Evolutionary conservation across 495 filamentous ascomycete genomes (phyloP).

Genomic region (Lindgomyces ingoldianus): DNA sequence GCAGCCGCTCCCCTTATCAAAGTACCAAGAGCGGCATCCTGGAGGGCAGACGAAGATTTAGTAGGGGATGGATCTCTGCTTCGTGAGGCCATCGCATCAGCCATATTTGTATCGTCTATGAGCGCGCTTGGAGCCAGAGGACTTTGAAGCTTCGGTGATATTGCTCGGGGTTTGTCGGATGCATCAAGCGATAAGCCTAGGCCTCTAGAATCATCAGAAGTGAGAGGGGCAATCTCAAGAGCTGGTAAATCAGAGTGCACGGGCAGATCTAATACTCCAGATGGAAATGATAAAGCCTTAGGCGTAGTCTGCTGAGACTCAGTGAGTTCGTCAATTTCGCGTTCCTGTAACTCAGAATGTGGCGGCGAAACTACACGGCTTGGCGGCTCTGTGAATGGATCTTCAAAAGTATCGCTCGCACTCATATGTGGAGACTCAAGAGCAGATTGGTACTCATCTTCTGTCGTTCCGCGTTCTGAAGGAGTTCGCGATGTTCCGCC

Average conservation of each 20-base stretch:
- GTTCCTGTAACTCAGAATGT: conserved; percentile 22
- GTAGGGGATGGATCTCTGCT: conserved; percentile 24
- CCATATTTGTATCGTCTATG: conserved; percentile 18
- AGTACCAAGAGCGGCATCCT: conserved; percentile 22
- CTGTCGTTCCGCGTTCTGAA: conserved; percentile 39
- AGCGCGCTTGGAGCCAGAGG: conserved; percentile 21
- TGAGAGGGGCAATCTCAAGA: background rate
- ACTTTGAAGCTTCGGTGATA: background rate
- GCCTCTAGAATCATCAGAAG: background rate
- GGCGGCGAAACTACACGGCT: background rate
- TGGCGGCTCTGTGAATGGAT: conserved; percentile 14
- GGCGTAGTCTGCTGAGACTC: conserved; percentile 45
- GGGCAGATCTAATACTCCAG: conserved; percentile 12
- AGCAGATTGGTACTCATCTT: conserved; percentile 47
- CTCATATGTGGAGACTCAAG: conserved; percentile 35
- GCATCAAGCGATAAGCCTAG: conserved; percentile 7
- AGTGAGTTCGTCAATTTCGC: conserved; percentile 36
- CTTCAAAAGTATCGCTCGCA: conserved; percentile 20
- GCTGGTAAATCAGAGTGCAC: background rate
- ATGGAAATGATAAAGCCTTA: conserved; percentile 34
- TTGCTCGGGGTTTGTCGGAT: background rate
- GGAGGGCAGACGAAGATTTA: conserved; percentile 20
- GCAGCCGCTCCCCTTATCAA: conserved; percentile 4
- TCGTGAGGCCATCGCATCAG: background rate
- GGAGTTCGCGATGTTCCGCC: conserved; percentile 25